A percentile compares a stretch with the other conserved stretches of the same genome.
phyloP scores from a whole-genome alignment of 139 green algal genomes.

The Chlamydomonas sp. region DNA sequence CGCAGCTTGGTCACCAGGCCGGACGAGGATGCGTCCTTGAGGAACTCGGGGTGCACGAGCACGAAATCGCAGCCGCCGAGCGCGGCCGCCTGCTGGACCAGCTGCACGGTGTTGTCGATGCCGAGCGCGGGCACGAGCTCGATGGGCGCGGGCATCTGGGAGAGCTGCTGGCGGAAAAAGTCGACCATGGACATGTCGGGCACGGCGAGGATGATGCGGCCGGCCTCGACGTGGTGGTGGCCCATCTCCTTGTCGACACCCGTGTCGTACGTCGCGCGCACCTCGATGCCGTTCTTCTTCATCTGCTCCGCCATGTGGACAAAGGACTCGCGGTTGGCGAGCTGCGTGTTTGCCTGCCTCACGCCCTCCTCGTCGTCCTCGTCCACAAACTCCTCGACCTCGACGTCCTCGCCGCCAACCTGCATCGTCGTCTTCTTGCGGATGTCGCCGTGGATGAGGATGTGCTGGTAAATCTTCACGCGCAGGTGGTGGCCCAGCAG shows the following conservation, averaged over 20 bases:
- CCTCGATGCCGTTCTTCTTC: slow-evolving; percentile 34
- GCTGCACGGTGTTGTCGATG: slow-evolving; percentile 26
- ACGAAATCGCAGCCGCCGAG: slow-evolving; percentile 43
- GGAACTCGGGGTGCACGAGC: slow-evolving; percentile 43
- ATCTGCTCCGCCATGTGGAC: slow-evolving; percentile 35
- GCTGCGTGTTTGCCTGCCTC: slow-evolving; percentile 26
- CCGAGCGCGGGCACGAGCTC: slow-evolving; percentile 38
- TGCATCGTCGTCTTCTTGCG: slow-evolving; percentile 39
- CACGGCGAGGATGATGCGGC: slow-evolving; percentile 41
- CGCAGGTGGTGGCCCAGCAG: slow-evolving; percentile 41
- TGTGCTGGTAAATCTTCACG: slow-evolving; percentile 48
- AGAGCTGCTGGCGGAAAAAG: slow-evolving; percentile 31
- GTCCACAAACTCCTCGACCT: slow-evolving; percentile 38
- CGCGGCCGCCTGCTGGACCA: slow-evolving; percentile 30
- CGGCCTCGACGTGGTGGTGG: slow-evolving; percentile 5
- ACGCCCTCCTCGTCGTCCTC: slow-evolving; percentile 32
- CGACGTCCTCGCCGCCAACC: slow-evolving; percentile 35
- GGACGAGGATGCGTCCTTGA: slow-evolving; percentile 21
- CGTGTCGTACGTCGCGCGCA: slow-evolving; percentile 30
- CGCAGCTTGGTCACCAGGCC: slow-evolving; percentile 18
- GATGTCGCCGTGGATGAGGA: slow-evolving; percentile 48
- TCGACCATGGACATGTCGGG: slow-evolving; percentile 39
- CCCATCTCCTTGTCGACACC: slow-evolving; percentile 8
- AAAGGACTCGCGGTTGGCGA: slow-evolving; percentile 40
- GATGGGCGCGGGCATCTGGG: slow-evolving; percentile 26